phyloP scores from a whole-genome alignment of 192 early-diverging fungal genomes.

The Podila horticola region DNA sequence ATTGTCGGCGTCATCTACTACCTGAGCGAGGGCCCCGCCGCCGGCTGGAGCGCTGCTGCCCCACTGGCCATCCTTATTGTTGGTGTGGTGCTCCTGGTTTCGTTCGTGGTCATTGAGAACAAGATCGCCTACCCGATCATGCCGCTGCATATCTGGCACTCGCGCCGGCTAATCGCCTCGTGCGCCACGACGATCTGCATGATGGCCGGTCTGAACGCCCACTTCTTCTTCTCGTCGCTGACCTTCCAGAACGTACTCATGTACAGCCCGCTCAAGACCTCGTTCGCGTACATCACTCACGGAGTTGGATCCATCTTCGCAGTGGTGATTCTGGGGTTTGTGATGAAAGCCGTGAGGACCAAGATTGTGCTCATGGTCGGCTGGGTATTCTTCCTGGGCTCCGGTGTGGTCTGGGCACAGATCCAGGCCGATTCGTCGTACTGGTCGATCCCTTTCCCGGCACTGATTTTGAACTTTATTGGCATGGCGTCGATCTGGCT shows the following conservation, averaged over 20 bases:
- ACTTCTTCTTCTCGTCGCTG: not conserved
- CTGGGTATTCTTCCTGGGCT: conserved; percentile 10
- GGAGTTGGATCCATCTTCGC: not conserved
- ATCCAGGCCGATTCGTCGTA: conserved; percentile 1
- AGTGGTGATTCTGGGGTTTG: not conserved
- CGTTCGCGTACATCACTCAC: conserved; percentile 1
- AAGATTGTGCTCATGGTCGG: conserved; percentile 8
- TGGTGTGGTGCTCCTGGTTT: not conserved
- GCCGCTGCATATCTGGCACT: conserved; percentile 12
- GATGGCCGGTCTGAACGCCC: not conserved
- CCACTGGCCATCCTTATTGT: conserved; percentile 1
- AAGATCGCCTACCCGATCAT: conserved; percentile 5
- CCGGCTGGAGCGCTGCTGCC: not conserved
- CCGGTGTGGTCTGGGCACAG: conserved; percentile 5
- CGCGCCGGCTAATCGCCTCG: conserved; percentile 1
- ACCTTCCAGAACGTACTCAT: conserved; percentile 4
- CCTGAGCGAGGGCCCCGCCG: conserved; percentile 15
- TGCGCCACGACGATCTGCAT: not conserved
- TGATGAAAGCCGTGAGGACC: not conserved
- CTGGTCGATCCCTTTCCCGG: conserved; percentile 12
- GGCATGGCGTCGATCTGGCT: conserved; percentile 10
- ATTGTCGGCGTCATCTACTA: conserved; percentile 19
- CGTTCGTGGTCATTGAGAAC: not conserved
- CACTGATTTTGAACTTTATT: conserved; percentile 3
- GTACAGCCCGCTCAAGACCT: conserved; percentile 1